These are phyloP conservation scores for Clavispora asparagi DNA, from an alignment of 805 yeast species.

Conservation along the genomic window DNA sequence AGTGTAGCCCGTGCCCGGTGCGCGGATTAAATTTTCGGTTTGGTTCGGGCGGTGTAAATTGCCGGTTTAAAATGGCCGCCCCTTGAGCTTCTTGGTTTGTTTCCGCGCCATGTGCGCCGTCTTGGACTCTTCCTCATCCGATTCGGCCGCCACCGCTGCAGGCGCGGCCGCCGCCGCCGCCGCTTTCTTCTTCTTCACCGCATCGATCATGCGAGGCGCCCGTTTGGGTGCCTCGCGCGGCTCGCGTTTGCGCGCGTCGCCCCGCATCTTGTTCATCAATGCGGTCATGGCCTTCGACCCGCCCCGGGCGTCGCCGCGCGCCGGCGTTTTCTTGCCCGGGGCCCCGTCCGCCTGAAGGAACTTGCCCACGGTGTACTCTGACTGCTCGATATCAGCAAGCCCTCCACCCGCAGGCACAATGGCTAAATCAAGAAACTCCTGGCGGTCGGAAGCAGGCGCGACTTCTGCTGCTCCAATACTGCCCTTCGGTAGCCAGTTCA, in stretches of 20 bases:
- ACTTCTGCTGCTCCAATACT: neutral
- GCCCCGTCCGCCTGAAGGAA: constrained; percentile 16
- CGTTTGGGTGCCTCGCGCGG: constrained; percentile 4
- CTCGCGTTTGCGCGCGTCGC: constrained; percentile 14
- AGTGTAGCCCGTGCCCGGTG: too few relatives aligned
- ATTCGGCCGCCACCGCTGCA: constrained; percentile 1
- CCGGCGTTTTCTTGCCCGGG: constrained; percentile 1
- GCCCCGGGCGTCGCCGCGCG: constrained; percentile 7
- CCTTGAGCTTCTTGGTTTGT: constrained; percentile 7
- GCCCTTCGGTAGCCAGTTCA: constrained; percentile 33
- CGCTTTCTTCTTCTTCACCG: neutral
- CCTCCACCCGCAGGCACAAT: constrained; percentile 30
- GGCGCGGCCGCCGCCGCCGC: neutral
- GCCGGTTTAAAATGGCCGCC: constrained; percentile 11
- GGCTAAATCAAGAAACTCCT: constrained; percentile 28
- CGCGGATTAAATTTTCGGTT: too few relatives aligned
- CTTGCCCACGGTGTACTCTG: constrained; percentile 21
- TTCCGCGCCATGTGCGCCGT: constrained; percentile 5
- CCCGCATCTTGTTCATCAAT: constrained; percentile 33
- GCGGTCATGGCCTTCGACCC: constrained; percentile 34
- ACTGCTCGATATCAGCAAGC: constrained; percentile 16
- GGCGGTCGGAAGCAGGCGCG: constrained; percentile 1
- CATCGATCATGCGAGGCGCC: neutral
- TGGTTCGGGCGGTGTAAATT: too few relatives aligned
- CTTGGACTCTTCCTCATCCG: constrained; percentile 16